A percentile compares a stretch with the other conserved stretches of the same genome.
Conservation (phyloP, 1,284 basidiomycete species). For the Ustanciosporium gigantosporum region DNA sequence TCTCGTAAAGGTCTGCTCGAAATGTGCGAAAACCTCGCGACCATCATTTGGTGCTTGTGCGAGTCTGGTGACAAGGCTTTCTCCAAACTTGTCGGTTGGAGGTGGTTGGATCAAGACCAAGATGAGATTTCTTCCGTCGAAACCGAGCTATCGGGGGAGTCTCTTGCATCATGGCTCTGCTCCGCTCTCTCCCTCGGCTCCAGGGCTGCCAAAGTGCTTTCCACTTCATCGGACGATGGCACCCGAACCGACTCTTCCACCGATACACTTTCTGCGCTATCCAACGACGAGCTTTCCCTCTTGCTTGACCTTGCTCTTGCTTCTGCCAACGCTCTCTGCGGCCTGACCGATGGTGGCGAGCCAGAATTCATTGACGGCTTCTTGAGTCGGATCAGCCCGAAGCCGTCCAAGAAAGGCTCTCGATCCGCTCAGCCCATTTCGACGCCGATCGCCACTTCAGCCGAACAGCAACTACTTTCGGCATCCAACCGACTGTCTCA, state of each 20-base stretch:
- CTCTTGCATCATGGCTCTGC: constrained; percentile 38
- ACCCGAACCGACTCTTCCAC: constrained; percentile 8
- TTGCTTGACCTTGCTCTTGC: constrained; percentile 35
- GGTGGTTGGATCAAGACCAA: constrained; percentile 31
- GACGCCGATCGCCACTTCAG: constrained; percentile 7
- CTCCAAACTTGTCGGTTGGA: constrained; percentile 31
- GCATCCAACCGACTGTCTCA: constrained; percentile 20
- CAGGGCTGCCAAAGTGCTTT: constrained; percentile 21
- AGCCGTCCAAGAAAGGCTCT: constrained; percentile 18
- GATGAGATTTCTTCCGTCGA: constrained; percentile 5
- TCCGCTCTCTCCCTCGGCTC: constrained; percentile 33
- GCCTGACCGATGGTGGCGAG: constrained; percentile 41
- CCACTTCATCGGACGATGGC: constrained; percentile 12
- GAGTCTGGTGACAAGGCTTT: constrained; percentile 45
- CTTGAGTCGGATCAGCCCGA: constrained; percentile 7
- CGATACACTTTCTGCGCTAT: constrained; percentile 13
- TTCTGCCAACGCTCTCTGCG: constrained; percentile 41
- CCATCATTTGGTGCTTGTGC: constrained; percentile 38
- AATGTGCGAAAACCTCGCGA: constrained; percentile 46
- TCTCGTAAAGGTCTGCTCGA: constrained; percentile 43
- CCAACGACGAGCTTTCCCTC: constrained; percentile 35
- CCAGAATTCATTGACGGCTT: constrained; percentile 36
- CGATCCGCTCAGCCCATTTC: not conserved
- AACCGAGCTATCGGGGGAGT: constrained; percentile 29
- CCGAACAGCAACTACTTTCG: constrained; percentile 19